Evolutionary conservation across 495 filamentous ascomycete species (phyloP).

Genomic region (Lophium mytilinum): DNA sequence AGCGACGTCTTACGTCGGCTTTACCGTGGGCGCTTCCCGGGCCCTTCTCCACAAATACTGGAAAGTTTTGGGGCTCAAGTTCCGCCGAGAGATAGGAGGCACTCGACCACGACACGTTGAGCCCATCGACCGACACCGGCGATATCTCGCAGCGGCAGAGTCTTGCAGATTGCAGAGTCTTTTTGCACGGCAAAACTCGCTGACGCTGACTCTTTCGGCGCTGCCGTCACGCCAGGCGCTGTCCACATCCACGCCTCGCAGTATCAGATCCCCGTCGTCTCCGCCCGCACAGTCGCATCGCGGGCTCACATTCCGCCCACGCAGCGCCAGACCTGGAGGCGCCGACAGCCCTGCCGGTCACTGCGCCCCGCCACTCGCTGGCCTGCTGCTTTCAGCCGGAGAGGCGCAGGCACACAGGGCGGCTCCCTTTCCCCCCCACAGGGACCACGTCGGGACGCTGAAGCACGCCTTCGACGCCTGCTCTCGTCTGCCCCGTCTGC

Average conservation of each 20-base stretch:
- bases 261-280: background rate
- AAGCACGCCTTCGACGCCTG: background rate
- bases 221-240: background rate
- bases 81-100: slow-evolving; percentile 1
- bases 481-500: too few relatives aligned
- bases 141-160: too few relatives aligned
- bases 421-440: slow-evolving; percentile 9
- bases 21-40: slow-evolving; percentile 4
- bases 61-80: background rate
- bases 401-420: background rate
- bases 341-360: background rate
- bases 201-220: background rate
- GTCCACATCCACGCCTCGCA: background rate
- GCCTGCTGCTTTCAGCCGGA: background rate
- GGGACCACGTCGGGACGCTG: slow-evolving; percentile 1
- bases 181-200: too few relatives aligned
- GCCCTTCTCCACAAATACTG: slow-evolving; percentile 11
- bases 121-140: background rate
- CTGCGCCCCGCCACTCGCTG: background rate
- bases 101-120: background rate
- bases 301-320: background rate
- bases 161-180: too few relatives aligned
- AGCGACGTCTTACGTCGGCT: slow-evolving; percentile 9
- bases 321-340: background rate
- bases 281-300: background rate